These are phyloP conservation scores for Suhomyces canberraensis DNA, from an alignment of 805 yeast species.

Conservation along the genomic window DNA sequence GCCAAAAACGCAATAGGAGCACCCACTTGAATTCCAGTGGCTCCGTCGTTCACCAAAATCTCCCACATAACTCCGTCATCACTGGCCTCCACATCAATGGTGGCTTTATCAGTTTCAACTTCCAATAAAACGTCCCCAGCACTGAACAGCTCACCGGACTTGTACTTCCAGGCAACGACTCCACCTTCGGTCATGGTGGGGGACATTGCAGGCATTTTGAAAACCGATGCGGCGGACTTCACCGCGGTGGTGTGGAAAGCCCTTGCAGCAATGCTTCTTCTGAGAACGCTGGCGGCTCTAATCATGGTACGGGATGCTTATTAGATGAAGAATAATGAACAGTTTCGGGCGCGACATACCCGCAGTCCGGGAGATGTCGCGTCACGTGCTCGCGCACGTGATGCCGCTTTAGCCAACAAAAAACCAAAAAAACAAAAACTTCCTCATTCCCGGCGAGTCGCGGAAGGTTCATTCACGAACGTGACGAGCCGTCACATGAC, in stretches of 20 bases:
- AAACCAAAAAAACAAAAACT: no score
- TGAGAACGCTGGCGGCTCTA: conserved; percentile 15
- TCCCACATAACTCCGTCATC: conserved; percentile 91
- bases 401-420: no score
- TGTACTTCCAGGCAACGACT: conserved; percentile 81
- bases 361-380: conserved; percentile 6
- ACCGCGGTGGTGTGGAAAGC: conserved; percentile 30
- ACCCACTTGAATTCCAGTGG: conserved; percentile 79
- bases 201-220: conserved; percentile 97
- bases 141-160: conserved; percentile 61
- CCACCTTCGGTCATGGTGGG: conserved; percentile 99
- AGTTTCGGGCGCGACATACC: conserved; percentile 20
- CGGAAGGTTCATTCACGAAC: no score
- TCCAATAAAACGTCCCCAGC: conserved; percentile 83
- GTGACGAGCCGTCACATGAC: no score
- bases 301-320: conserved; percentile 5
- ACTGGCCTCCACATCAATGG: conserved; percentile 80
- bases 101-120: conserved; percentile 85
- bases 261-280: conserved; percentile 14
- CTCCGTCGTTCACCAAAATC: conserved; percentile 69
- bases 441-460: no score
- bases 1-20: conserved; percentile 84
- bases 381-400: conserved; percentile 1
- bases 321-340: not conserved
- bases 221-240: conserved; percentile 41